Percentiles rank a stretch among this genome's conserved stretches.
Conservation (phyloP, 305 asterid species). For the Vinca major region DNA sequence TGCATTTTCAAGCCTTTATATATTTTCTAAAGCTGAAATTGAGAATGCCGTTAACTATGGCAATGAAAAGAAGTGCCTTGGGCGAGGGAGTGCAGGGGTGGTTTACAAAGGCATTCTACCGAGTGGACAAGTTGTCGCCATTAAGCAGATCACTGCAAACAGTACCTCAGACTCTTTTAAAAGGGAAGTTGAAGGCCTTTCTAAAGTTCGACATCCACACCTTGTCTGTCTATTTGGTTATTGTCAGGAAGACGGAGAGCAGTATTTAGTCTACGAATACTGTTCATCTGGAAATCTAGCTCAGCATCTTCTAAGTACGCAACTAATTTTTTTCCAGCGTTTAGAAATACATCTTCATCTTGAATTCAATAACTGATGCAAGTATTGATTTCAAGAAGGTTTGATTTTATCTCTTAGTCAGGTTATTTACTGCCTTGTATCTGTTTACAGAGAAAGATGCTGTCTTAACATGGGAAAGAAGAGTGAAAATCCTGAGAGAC, state of each 20-base stretch:
- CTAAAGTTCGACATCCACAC: constrained; percentile 64
- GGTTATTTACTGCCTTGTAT: not conserved
- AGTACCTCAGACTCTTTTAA: constrained; percentile 57
- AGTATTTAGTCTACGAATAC: constrained; percentile 58
- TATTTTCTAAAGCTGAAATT: constrained; percentile 67
- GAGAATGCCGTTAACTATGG: constrained; percentile 44
- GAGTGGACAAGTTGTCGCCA: constrained; percentile 70
- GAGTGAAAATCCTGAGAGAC: constrained; percentile 57
- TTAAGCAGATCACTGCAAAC: constrained; percentile 61
- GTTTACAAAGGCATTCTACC: constrained; percentile 71
- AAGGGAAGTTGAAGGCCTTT: constrained; percentile 54
- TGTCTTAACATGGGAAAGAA: constrained; percentile 49
- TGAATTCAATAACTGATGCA: not conserved
- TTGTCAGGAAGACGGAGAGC: constrained; percentile 64
- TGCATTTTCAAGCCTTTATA: constrained; percentile 46
- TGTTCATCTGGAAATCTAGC: constrained; percentile 65
- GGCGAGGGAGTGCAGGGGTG: constrained; percentile 70
- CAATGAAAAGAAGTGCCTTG: constrained; percentile 40
- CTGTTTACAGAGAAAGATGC: constrained; percentile 47
- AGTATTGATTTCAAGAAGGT: not conserved
- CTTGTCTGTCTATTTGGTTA: constrained; percentile 67
- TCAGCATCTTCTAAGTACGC: constrained; percentile 54
- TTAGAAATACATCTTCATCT: not conserved
- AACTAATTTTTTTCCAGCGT: not conserved
- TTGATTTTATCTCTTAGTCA: not conserved